Percentiles rank a stretch among this genome's conserved stretches.
These are phyloP conservation scores for Suaeda aralocaspica DNA, from an alignment of 148 eudicot genomes.

Conservation along the genomic window DNA sequence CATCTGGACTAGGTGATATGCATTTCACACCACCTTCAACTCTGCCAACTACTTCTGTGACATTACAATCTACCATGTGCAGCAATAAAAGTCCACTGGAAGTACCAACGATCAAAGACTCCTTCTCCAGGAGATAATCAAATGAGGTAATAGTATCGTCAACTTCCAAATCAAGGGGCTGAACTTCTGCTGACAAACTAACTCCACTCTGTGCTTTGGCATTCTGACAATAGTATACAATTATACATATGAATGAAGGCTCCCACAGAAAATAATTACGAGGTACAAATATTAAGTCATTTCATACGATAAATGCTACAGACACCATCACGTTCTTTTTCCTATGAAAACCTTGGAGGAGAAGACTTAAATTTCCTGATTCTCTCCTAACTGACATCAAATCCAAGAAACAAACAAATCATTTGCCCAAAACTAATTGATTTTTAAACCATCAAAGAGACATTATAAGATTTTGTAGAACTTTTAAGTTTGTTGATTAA, in stretches of 20 bases:
- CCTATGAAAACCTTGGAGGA: neutral
- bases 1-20: conserved; percentile 96
- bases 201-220: conserved; percentile 46
- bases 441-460: neutral
- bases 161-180: conserved; percentile 60
- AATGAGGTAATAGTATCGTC: conserved; percentile 74
- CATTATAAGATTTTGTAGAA: neutral
- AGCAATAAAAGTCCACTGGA: conserved; percentile 68
- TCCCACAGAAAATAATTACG: neutral
- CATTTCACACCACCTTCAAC: conserved; percentile 95
- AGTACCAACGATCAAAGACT: conserved; percentile 81
- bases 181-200: conserved; percentile 35
- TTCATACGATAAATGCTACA: neutral
- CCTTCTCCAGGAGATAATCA: conserved; percentile 96
- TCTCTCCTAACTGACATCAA: neutral
- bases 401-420: neutral
- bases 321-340: neutral
- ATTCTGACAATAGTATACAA: conserved; percentile 43
- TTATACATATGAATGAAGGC: conserved; percentile 7
- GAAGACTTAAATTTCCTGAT: neutral
- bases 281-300: neutral
- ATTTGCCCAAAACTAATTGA: neutral
- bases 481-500: too few species aligned
- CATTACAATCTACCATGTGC: conserved; percentile 52
- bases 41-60: conserved; percentile 77